Evolutionary conservation across 106 monocot genomes (phyloP).

Genomic region (Triglochin maritima): DNA sequence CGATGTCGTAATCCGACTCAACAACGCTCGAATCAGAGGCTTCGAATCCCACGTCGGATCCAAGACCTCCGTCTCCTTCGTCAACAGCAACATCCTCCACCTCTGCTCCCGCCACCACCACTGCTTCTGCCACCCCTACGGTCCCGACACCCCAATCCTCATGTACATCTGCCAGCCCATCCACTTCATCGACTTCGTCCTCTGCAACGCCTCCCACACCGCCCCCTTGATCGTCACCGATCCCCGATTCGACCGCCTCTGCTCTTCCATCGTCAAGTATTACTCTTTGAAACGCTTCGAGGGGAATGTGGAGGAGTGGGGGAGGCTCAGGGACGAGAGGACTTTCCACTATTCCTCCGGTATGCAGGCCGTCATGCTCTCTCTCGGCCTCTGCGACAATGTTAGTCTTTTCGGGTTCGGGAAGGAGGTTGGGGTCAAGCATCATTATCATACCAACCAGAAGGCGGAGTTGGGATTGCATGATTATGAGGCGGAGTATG

Average conservation of each 20-base stretch:
- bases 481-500: slow-evolving; percentile 89
- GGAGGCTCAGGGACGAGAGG: slow-evolving; percentile 36
- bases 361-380: slow-evolving; percentile 75
- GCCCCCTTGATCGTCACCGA: slow-evolving; percentile 55
- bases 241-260: slow-evolving; percentile 47
- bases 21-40: slow-evolving; percentile 54
- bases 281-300: slow-evolving; percentile 60
- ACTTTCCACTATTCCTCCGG: slow-evolving; percentile 84
- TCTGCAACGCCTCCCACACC: slow-evolving; percentile 42
- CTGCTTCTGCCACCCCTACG: slow-evolving; percentile 75
- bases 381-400: slow-evolving; percentile 44
- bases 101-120: slow-evolving; percentile 41
- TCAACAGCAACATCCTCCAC: slow-evolving; percentile 75
- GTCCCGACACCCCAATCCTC: slow-evolving; percentile 37
- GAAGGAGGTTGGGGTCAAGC: slow-evolving; percentile 53
- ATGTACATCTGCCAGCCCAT: slow-evolving; percentile 73
- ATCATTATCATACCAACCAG: slow-evolving; percentile 90
- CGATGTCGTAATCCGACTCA: slow-evolving; percentile 59
- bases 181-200: slow-evolving; percentile 56
- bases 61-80: slow-evolving; percentile 53
- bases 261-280: slow-evolving; percentile 54
- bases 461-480: slow-evolving; percentile 73
- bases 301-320: slow-evolving; percentile 46
- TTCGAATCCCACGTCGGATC: slow-evolving; percentile 44
- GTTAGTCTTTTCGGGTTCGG: slow-evolving; percentile 85